phyloP scores from a whole-genome alignment of 768 basidiomycete genomes.

The Leucosporidium yakuticum region DNA sequence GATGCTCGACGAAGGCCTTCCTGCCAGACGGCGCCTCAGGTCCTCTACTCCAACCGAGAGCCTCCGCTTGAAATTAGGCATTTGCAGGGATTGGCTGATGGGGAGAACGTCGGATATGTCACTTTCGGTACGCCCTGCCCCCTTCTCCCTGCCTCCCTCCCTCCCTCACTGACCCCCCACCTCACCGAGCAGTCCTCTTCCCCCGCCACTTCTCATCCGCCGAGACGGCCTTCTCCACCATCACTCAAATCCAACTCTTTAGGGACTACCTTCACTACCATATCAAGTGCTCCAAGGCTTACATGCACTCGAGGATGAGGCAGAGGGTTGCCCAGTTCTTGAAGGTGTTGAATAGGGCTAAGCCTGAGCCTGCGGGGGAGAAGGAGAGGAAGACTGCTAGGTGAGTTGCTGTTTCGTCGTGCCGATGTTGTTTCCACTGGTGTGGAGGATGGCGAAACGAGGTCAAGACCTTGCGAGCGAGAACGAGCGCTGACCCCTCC shows the following conservation, averaged over 20 bases:
- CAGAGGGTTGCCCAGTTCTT: constrained; percentile 83
- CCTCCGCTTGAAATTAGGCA: constrained; percentile 95
- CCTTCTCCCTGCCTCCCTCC: background rate
- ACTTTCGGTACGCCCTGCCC: constrained; percentile 58
- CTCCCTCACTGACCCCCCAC: background rate
- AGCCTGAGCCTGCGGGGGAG: constrained; percentile 68
- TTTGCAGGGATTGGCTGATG: constrained; percentile 61
- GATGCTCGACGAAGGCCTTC: constrained; percentile 90
- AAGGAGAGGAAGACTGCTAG: constrained; percentile 82
- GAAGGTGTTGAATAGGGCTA: constrained; percentile 82
- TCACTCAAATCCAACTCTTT: constrained; percentile 94
- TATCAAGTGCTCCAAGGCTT: constrained; percentile 87
- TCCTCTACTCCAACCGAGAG: constrained; percentile 86
- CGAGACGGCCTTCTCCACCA: constrained; percentile 63
- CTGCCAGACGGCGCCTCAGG: constrained; percentile 95
- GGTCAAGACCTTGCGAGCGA: too few relatives aligned
- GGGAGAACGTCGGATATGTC: constrained; percentile 89
- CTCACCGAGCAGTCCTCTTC: constrained; percentile 64
- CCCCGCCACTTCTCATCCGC: constrained; percentile 85
- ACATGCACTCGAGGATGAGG: constrained; percentile 98
- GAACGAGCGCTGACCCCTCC: too few relatives aligned
- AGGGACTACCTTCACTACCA: constrained; percentile 99
- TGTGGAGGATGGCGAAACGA: too few relatives aligned
- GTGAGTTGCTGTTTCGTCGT: background rate
- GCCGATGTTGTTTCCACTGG: background rate